Evolutionary conservation across 257 asterid species (phyloP), one percentile per base, ranked within the genome.

Genomic region (Nicotiana noctiflora): DNA sequence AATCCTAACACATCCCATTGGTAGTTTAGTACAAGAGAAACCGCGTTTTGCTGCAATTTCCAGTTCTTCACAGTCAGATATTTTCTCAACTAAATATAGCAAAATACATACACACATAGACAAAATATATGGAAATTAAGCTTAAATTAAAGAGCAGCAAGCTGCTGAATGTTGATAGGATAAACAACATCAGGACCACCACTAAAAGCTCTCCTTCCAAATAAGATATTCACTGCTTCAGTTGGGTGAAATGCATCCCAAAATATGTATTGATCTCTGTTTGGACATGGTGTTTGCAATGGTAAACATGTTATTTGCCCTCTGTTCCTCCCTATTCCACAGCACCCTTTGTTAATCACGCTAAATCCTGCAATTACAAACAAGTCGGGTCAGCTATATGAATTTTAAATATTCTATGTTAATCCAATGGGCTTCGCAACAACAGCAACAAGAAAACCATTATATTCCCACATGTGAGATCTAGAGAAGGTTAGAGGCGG

Each of bases 191-290:
- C 82, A 49, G 82, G 65, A 44, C 82, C 82, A 18, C 82, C 82
- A 79, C 18, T 79, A 56, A 79, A 79, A 79, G 82, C 75, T 68
- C 51, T 79, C 53, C 75, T 82, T 68, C 82, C 88, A 67, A 85
- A 66, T 34, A 82, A 15, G 12, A 85, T 67, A 25, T 88, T 82
- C 80, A 83, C 83, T 49, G 90, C 87, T 53, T 88, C 81, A 5
- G 87, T 79, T 44, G 89, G 91, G 66, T 88, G 90, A 40, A 86
- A 89, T 21, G 29, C 63, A 79, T 89, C 93, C 90, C 91, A 86
- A 80, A 89, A 89, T 5, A 88, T 6, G 76, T 88, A 88, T 21
- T 88, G 80, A 27, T 81, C 70, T 79, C 93, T 88, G 51, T 88
- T 83, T 13, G 3, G 23, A 57, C 91, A 88, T 18, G 88, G 83